Percentiles rank a stretch among this genome's conserved stretches.
Evolutionary conservation across 73 alveolate genomes (phyloP).

Genomic region (Paramecium sexaurelia): DNA sequence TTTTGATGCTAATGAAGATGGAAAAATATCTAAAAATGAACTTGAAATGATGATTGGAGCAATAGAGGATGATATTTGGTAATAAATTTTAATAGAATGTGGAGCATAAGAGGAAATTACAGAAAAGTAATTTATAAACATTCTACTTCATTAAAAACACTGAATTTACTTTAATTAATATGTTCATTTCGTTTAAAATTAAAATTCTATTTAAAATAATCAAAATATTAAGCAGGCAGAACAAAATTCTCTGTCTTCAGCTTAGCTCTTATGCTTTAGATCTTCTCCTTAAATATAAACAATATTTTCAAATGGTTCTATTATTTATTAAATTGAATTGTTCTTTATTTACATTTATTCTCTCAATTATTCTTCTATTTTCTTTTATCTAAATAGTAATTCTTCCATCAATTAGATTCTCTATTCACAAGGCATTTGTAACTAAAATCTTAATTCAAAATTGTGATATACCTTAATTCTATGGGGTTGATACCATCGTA

Average conservation of each 20-base stretch:
- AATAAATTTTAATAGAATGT: slow-evolving; percentile 39
- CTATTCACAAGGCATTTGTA: slow-evolving; percentile 26
- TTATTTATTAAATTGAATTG: not conserved
- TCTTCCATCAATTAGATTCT: not conserved
- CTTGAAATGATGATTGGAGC: slow-evolving; percentile 26
- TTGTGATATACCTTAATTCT: not conserved
- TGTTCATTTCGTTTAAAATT: not conserved
- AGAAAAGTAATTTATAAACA: not conserved
- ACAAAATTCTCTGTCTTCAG: not conserved
- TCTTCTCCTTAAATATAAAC: slow-evolving; percentile 43
- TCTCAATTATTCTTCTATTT: not conserved
- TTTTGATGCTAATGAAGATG: slow-evolving; percentile 53
- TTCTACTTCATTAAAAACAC: not conserved
- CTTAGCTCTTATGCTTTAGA: not conserved
- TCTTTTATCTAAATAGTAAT: not conserved
- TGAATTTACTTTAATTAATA: not conserved
- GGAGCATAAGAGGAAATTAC: slow-evolving; percentile 52
- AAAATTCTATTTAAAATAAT: not conserved
- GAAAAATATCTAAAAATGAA: slow-evolving; percentile 31
- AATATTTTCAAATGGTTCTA: not conserved
- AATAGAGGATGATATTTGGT: slow-evolving; percentile 49
- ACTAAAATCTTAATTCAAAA: not conserved
- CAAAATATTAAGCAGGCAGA: not conserved
- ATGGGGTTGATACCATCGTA: not conserved
- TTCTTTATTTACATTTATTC: not conserved